phyloP scores from a whole-genome alignment of 2,329 filamentous ascomycete species.

The Achaetomium macrosporum region DNA sequence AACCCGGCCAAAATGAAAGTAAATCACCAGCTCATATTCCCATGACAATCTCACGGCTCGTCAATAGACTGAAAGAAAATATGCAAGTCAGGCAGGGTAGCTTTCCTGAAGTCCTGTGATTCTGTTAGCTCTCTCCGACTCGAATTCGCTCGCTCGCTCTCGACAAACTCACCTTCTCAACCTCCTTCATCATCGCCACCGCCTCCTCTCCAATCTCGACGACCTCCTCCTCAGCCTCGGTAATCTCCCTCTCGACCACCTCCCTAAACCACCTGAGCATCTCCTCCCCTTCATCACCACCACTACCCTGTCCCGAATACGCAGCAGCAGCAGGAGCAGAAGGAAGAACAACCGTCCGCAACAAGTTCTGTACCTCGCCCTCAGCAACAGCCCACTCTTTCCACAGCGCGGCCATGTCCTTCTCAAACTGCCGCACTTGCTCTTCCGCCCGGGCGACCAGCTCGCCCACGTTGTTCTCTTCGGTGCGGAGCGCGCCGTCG shows the following conservation, averaged over 20 bases:
- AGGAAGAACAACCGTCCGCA: neutral
- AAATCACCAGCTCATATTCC: neutral
- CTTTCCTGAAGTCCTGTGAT: constrained; percentile 18
- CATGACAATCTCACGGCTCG: constrained; percentile 9
- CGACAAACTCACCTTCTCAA: constrained; percentile 19
- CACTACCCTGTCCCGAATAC: neutral
- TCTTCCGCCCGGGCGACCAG: constrained; percentile 7
- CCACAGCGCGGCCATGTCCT: constrained; percentile 15
- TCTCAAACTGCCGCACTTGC: constrained; percentile 11
- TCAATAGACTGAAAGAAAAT: constrained; percentile 20
- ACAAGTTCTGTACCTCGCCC: constrained; percentile 11
- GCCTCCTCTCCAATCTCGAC: constrained; percentile 13
- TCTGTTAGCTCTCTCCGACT: neutral
- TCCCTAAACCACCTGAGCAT: constrained; percentile 9
- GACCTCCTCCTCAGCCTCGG: constrained; percentile 14
- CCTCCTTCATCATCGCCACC: constrained; percentile 13
- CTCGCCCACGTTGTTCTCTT: constrained; percentile 9
- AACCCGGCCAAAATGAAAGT: neutral
- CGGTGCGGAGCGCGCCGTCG: neutral
- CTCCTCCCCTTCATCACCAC: constrained; percentile 5
- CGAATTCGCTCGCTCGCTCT: neutral
- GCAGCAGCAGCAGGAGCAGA: neutral
- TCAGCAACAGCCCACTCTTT: constrained; percentile 18
- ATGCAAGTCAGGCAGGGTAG: constrained; percentile 18
- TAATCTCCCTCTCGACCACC: constrained; percentile 14